phyloP scores from a whole-genome alignment of 2,329 filamentous ascomycete genomes.

The Orbilia blumenaviensis region DNA sequence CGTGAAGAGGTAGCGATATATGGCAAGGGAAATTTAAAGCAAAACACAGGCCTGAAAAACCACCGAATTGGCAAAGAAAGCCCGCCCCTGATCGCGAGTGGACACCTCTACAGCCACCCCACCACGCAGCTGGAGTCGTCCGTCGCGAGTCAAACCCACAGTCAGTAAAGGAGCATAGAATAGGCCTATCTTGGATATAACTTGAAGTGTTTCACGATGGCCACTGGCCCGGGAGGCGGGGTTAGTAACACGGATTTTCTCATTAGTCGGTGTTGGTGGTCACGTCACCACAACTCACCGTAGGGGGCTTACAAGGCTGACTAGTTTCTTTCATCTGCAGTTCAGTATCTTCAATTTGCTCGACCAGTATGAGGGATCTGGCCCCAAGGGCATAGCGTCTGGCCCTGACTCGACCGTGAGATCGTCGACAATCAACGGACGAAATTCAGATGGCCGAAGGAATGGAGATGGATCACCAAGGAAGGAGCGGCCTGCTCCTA shows the following conservation, averaged over 20 bases:
- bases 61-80: constrained; percentile 28
- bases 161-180: not conserved
- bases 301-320: constrained; percentile 1
- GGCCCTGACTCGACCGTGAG: not conserved
- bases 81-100: constrained; percentile 40
- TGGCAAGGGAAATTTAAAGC: constrained; percentile 5
- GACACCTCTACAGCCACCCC: constrained; percentile 24
- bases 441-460: constrained; percentile 37
- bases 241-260: constrained; percentile 33
- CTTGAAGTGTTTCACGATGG: constrained; percentile 38
- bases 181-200: constrained; percentile 46
- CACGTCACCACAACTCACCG: not conserved
- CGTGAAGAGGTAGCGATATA: constrained; percentile 4
- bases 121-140: constrained; percentile 5
- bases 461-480: constrained; percentile 35
- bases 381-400: not conserved
- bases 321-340: constrained; percentile 11
- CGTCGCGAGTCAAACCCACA: not conserved
- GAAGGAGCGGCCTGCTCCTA: constrained; percentile 48
- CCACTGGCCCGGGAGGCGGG: constrained; percentile 54
- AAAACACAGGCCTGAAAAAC: constrained; percentile 26
- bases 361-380: constrained; percentile 33
- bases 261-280: not conserved
- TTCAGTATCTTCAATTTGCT: constrained; percentile 45
- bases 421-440: constrained; percentile 36